Conservation (phyloP, 495 filamentous ascomycete species). For the Penicillium goetzii region DNA sequence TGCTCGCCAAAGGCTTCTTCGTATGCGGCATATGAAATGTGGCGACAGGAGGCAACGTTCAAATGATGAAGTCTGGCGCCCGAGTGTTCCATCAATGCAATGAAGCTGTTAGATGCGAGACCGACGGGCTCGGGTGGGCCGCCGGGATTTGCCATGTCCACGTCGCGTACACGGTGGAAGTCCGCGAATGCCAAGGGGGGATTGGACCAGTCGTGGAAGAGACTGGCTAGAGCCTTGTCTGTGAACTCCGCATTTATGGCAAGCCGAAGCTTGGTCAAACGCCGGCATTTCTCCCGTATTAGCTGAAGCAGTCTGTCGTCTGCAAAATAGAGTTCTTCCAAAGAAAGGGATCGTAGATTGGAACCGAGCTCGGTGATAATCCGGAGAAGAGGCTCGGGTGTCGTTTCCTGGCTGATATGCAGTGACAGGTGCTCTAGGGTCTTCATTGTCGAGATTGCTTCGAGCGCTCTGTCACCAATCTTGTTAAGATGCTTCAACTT, state of each 20-base stretch:
- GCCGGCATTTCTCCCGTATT: conserved; percentile 67
- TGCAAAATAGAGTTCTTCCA: conserved; percentile 60
- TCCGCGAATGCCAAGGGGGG: conserved; percentile 68
- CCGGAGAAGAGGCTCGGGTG: conserved; percentile 59
- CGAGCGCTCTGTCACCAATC: conserved; percentile 50
- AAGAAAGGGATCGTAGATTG: conserved; percentile 70
- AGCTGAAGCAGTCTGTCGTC: conserved; percentile 65
- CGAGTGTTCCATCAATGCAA: conserved; percentile 83
- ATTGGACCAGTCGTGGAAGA: conserved; percentile 81
- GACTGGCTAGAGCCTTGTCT: conserved; percentile 65
- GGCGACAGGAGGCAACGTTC: conserved; percentile 76
- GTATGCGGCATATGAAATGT: conserved; percentile 70
- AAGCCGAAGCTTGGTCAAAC: conserved; percentile 76
- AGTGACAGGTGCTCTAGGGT: conserved; percentile 75
- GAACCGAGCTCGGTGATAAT: conserved; percentile 62
- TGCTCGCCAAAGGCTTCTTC: conserved; percentile 68
- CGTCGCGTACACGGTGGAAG: conserved; percentile 70
- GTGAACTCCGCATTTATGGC: conserved; percentile 73
- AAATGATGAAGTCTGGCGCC: conserved; percentile 62
- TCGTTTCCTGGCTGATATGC: conserved; percentile 57
- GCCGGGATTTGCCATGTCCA: conserved; percentile 70
- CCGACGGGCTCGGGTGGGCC: conserved; percentile 62
- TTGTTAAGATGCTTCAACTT: conserved; percentile 69
- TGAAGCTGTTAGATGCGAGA: conserved; percentile 72
- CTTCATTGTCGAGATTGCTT: conserved; percentile 57